Base-by-base conservation (phyloP, 2,329 filamentous ascomycete species). In the Macrophomina pseudophaseolina region DNA sequence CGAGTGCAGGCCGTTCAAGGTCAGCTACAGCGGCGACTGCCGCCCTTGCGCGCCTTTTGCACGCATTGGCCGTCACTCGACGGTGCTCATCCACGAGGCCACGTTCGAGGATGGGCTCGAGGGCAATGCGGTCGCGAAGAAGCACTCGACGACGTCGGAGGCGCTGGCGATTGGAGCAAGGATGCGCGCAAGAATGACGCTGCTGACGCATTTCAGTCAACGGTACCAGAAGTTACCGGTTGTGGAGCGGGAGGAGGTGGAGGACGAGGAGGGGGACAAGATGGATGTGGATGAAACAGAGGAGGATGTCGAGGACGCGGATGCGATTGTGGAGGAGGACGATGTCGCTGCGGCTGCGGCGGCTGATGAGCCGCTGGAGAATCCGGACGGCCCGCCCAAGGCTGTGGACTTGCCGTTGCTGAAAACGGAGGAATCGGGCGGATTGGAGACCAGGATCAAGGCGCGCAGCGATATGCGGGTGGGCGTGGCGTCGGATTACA, bases 201-300 rank as follows among this genome's bases (percentile, higher is more conserved):
- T 99, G 65, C 84, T 99, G 58, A 99, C 95, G 7, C 95, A 99
- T 78, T 99, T 99, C 80, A 94, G 90, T 65, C 95, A 99, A 81
- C 86, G 95, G 7, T 99, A 99, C 78, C 90, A 92, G 73, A 94
- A 94, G 79, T 83, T 88, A 40, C 88, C 86, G 1, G 80, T 84
- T 2, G 77, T 87, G 4, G 82, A 86, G 59, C 72, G 74, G 1
- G 72, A 76, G 11, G 73, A 72, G 12, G 68, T 48, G 2, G 72
- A 73, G 33, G 75, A 76, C n/a, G 66, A 70, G n/a, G 73, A 72
- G 49, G 66, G 44, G 1, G 66, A 66, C 3, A 73, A 74, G 69
- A 79, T 73, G 40, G 72, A 70, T 11, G 68, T 67, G 64, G 69
- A 72, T 63, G 62, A 72, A 64, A 59, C 59, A 38, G 70, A 71